A percentile compares a stretch with the other conserved stretches of the same genome.
Evolutionary conservation across 208 protist genomes (phyloP).

Genomic region (Porcisia deanei): DNA sequence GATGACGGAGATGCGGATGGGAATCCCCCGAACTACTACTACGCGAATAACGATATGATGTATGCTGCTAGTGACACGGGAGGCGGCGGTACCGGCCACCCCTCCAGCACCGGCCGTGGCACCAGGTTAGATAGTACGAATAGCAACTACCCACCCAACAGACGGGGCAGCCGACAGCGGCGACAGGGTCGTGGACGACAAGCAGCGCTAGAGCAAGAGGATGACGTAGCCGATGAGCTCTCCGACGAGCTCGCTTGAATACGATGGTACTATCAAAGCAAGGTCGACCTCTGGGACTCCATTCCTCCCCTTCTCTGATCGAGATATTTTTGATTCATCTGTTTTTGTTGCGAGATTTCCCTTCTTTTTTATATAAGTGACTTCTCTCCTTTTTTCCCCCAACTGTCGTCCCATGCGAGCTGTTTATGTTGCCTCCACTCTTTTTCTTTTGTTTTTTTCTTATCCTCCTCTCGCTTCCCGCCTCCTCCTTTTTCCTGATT

Average conservation of each 20-base stretch:
- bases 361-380: no score
- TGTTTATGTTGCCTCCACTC: neutral
- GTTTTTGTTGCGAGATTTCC: neutral
- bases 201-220: constrained; percentile 29
- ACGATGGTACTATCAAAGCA: neutral
- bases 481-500: neutral
- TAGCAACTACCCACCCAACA: constrained; percentile 16
- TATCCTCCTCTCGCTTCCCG: neutral
- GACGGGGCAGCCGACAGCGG: constrained; percentile 12
- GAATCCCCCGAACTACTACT: constrained; percentile 13
- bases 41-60: constrained; percentile 23
- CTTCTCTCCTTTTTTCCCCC: neutral
- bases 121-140: neutral
- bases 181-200: constrained; percentile 20
- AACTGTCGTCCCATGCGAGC: neutral
- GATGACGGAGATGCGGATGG: neutral
- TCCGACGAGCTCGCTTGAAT: constrained; percentile 28
- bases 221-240: constrained; percentile 37
- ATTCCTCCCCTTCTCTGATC: no score
- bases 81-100: constrained; percentile 8
- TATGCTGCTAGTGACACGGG: constrained; percentile 10
- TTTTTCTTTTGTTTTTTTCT: constrained; percentile 5
- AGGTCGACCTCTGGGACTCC: neutral
- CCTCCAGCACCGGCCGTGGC: constrained; percentile 7
- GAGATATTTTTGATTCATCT: neutral